Conservation (phyloP, 176 grass and related monocot genomes). For the Pharus latifolius region DNA sequence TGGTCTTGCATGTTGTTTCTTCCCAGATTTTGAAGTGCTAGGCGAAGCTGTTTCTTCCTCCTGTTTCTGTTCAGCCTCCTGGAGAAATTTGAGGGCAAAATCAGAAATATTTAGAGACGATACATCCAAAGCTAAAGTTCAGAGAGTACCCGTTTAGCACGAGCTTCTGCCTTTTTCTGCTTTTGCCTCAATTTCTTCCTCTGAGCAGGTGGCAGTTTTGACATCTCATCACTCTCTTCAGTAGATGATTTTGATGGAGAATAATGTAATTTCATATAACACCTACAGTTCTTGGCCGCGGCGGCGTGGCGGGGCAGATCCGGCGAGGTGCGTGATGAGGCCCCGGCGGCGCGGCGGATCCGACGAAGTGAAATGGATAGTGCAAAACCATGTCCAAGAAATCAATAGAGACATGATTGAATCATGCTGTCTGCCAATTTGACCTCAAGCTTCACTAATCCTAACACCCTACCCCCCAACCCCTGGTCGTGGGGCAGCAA, state of each 20-base stretch:
- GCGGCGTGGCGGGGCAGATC: too few relatives aligned
- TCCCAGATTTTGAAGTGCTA: constrained; percentile 69
- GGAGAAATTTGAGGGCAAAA: constrained; percentile 14
- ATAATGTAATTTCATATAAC: constrained; percentile 94
- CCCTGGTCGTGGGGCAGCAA: too few relatives aligned
- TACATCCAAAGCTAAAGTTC: neutral
- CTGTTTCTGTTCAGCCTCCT: constrained; percentile 96
- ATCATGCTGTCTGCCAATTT: too few relatives aligned
- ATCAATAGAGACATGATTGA: too few relatives aligned
- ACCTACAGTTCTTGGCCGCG: constrained; percentile 52
- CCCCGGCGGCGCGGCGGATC: too few relatives aligned
- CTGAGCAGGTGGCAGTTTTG: constrained; percentile 84
- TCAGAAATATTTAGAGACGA: neutral
- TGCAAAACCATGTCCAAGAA: too few relatives aligned
- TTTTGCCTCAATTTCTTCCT: constrained; percentile 99
- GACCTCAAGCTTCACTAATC: too few relatives aligned
- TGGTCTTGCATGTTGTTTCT: constrained; percentile 63
- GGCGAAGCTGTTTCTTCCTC: constrained; percentile 65
- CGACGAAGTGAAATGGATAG: too few relatives aligned
- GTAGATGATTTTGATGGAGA: constrained; percentile 64
- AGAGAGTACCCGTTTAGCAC: constrained; percentile 86
- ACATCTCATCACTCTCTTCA: constrained; percentile 81
- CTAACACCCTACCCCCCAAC: too few relatives aligned
- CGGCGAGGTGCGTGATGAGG: too few relatives aligned
- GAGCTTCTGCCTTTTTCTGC: constrained; percentile 95